These are phyloP conservation scores for Intubia oerlemansii DNA, from an alignment of 2,329 filamentous ascomycete genomes.

Conservation along the genomic window DNA sequence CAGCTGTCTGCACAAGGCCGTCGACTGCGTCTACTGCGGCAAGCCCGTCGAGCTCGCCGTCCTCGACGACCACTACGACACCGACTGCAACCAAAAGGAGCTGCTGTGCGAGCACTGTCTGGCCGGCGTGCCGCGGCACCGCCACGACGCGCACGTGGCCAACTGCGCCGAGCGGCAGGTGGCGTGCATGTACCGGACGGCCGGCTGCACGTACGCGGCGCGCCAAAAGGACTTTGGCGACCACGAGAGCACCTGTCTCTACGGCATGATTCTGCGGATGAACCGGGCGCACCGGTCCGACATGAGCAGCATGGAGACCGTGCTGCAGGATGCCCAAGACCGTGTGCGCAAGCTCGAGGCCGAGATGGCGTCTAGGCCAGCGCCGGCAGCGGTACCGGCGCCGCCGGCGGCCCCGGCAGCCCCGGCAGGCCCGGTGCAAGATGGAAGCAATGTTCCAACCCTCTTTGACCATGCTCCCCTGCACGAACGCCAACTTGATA, in stretches of 20 bases:
- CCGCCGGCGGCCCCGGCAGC: background rate
- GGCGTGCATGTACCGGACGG: conserved; percentile 24
- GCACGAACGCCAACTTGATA: too few relatives aligned
- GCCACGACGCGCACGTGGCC: conserved; percentile 24
- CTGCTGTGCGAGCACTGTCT: conserved; percentile 28
- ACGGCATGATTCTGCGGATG: conserved; percentile 17
- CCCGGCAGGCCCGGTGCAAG: too few relatives aligned
- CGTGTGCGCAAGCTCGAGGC: conserved; percentile 7
- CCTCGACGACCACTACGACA: conserved; percentile 21
- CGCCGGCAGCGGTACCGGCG: background rate
- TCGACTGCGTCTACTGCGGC: conserved; percentile 32
- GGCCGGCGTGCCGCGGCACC: conserved; percentile 20
- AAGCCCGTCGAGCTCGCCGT: conserved; percentile 23
- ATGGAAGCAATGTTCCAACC: too few relatives aligned
- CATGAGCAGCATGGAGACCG: conserved; percentile 5
- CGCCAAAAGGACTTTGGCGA: conserved; percentile 19
- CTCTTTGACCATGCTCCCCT: too few relatives aligned
- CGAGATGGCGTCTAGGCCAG: conserved; percentile 1
- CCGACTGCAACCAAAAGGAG: conserved; percentile 23
- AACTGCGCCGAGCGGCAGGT: conserved; percentile 21
- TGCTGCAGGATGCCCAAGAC: conserved; percentile 5
- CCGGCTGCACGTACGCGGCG: conserved; percentile 23
- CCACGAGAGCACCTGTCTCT: conserved; percentile 28
- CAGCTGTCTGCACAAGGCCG: conserved; percentile 32
- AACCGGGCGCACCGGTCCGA: conserved; percentile 5